These are phyloP conservation scores for Rhododendron mucronatum DNA, from an alignment of 148 eudicot species.

Conservation along the genomic window DNA sequence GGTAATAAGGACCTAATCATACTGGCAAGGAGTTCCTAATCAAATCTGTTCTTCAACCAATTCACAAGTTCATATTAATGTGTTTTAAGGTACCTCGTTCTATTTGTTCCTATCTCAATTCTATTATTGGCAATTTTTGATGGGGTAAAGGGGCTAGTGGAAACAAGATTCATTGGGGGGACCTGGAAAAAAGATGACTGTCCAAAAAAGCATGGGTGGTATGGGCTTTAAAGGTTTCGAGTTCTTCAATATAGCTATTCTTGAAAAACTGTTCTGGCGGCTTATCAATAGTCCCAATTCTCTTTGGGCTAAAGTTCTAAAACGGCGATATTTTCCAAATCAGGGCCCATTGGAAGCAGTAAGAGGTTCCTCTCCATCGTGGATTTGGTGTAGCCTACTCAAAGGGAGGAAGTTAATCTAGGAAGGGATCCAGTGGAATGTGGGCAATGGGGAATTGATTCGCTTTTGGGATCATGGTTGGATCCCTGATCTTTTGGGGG, in stretches of 20 bases:
- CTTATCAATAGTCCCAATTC: background rate
- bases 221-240: background rate
- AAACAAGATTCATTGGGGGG: too few species aligned
- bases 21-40: background rate
- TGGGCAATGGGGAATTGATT: too few species aligned
- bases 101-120: background rate
- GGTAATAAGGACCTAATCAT: background rate
- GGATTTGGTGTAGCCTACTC: too few species aligned
- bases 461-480: too few species aligned
- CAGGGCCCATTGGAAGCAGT: too few species aligned
- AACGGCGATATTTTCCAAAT: background rate
- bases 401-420: too few species aligned
- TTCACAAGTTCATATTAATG: background rate
- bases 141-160: background rate
- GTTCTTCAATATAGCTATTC: background rate
- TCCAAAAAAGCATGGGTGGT: background rate
- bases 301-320: background rate
- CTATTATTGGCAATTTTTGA: background rate
- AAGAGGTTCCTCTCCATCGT: too few species aligned
- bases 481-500: too few species aligned
- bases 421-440: too few species aligned
- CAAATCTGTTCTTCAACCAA: background rate
- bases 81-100: background rate
- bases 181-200: too few species aligned
- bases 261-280: background rate